phyloP scores from a whole-genome alignment of 192 early-diverging fungal species.

The Mortierella antarctica region DNA sequence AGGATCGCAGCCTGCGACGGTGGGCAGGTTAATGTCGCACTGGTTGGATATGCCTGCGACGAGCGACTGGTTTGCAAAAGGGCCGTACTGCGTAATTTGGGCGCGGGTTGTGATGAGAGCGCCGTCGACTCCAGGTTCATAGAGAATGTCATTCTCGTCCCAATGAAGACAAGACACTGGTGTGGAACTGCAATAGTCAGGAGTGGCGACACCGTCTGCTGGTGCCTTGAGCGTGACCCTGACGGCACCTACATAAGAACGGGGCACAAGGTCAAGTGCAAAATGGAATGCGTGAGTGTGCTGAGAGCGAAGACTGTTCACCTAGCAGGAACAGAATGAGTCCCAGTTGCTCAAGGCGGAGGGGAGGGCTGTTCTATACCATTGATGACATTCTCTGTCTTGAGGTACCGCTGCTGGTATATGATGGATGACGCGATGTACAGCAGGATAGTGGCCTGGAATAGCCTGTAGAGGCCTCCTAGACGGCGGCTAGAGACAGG shows the following conservation, averaged over 20 bases:
- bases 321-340: not conserved
- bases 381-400: slow-evolving; percentile 44
- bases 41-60: not conserved
- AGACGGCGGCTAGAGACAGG: slow-evolving; percentile 21
- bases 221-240: slow-evolving; percentile 46
- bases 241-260: slow-evolving; percentile 19
- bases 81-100: slow-evolving; percentile 30
- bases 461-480: slow-evolving; percentile 36
- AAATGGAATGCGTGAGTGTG: not conserved
- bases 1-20: slow-evolving; percentile 24
- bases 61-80: slow-evolving; percentile 22
- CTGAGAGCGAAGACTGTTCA: not conserved
- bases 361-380: slow-evolving; percentile 6
- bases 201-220: slow-evolving; percentile 14
- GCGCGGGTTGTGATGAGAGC: slow-evolving; percentile 53
- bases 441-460: slow-evolving; percentile 34
- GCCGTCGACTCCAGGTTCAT: slow-evolving; percentile 34
- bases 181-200: slow-evolving; percentile 18
- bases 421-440: slow-evolving; percentile 45
- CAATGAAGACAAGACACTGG: slow-evolving; percentile 30
- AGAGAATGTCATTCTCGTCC: slow-evolving; percentile 45
- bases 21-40: slow-evolving; percentile 37
- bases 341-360: no score
- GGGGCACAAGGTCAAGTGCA: not conserved
- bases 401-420: slow-evolving; percentile 46